These are phyloP conservation scores for Penicillium simplicissimum DNA, from an alignment of 495 filamentous ascomycete genomes.

Conservation along the genomic window DNA sequence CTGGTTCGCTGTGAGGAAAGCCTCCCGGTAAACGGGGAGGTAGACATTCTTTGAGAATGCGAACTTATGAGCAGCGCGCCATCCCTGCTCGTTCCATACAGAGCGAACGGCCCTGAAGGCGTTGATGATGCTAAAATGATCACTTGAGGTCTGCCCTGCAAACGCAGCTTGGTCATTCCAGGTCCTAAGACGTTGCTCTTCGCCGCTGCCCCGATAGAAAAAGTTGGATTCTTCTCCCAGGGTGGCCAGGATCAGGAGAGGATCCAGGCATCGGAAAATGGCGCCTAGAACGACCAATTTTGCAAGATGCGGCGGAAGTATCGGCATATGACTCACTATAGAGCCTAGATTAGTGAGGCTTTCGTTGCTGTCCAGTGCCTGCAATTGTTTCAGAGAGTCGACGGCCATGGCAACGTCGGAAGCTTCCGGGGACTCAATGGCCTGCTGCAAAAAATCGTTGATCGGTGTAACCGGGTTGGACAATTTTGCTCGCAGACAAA, in stretches of 20 bases:
- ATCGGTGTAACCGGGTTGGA: constrained; percentile 26
- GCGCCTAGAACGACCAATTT: constrained; percentile 61
- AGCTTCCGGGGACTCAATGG: constrained; percentile 54
- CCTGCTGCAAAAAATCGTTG: constrained; percentile 47
- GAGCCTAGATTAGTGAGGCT: constrained; percentile 54
- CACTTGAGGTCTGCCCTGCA: constrained; percentile 44
- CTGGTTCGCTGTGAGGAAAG: neutral
- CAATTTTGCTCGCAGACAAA: constrained; percentile 21
- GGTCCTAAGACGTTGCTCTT: constrained; percentile 28
- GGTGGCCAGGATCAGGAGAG: constrained; percentile 56
- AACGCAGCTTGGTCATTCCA: constrained; percentile 37
- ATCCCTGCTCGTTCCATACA: constrained; percentile 29
- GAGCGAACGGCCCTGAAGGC: constrained; percentile 49
- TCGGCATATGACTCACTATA: constrained; percentile 46
- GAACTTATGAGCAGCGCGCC: constrained; percentile 30
- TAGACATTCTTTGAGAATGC: constrained; percentile 17
- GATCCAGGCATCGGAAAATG: constrained; percentile 62
- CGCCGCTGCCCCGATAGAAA: constrained; percentile 40
- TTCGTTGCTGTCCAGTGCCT: constrained; percentile 52
- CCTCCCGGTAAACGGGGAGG: constrained; percentile 11
- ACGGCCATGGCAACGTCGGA: constrained; percentile 48
- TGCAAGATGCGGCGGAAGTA: constrained; percentile 50
- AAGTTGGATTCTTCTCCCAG: constrained; percentile 40
- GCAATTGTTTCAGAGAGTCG: constrained; percentile 43
- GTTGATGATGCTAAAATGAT: constrained; percentile 55